Base-by-base conservation (phyloP, 371 early-diverging fungal species). In the Batkoa obscura region DNA sequence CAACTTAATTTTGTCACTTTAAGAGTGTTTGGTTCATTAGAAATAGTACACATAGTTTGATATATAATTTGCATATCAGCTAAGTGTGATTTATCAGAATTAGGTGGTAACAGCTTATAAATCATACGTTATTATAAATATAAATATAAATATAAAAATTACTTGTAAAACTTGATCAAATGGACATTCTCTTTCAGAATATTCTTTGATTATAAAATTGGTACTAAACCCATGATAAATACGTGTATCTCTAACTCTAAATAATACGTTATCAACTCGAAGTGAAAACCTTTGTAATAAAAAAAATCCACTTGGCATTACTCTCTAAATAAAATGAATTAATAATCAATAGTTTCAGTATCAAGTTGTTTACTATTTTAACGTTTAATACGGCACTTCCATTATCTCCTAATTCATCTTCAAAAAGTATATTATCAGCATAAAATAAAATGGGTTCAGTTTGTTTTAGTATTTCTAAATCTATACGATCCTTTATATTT, bases 331-430 rank as follows among this genome's bases (percentile, higher is more conserved):
- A 51, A 23, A 30, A 56, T 17, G n/a, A 36, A 13, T n/a, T 1
- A 33, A 6, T 43, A 30, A 36, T 35, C 50, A 58, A 39, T 59
- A 45, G 55, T 17, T 59, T 9, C n/a, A 45, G 43, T 0, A 31
- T n/a, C 13, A 17, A 41, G 37, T 30, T 12, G 59, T 69, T 66
- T 73, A 90, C 90, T 62, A 94, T 69, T 61, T 87, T 83, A 30
- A 83, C 76, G 1, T 76, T 76, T 33, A 88, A 66, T 55, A 84
- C 68, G 8, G 90, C 83, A 1, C 82, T 77, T 12, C 97, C 97
- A 64, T 93, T 92, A 62, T 96, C 97, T 8, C 86, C 92, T 43
- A 96, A 70, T 66, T 96, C 97, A 65, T 96, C 97, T 62, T 96
- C 97, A 63, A 78, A 96, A 48, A 96, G 70, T 0, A 90, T 76